Evolutionary conservation across 1,284 basidiomycete species (phyloP).

Genomic region (Limonomyces culmigenus): DNA sequence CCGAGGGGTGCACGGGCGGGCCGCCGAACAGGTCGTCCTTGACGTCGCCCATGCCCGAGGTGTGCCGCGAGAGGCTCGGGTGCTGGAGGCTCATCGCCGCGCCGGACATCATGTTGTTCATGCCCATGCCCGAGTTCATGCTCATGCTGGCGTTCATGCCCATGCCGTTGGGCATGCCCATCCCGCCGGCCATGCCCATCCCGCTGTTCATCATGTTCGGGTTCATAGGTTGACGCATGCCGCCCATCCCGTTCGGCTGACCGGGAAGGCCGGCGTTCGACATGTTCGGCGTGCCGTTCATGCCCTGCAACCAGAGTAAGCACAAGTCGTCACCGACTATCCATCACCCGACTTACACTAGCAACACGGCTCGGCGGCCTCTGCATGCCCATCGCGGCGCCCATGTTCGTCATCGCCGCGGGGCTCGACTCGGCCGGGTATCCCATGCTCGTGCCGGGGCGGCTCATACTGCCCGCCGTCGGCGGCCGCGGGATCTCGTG

Average conservation of each 20-base stretch:
- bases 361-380: neutral
- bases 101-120: slow-evolving; percentile 3
- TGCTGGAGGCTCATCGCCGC: neutral
- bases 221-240: neutral
- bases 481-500: slow-evolving; percentile 1
- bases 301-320: neutral
- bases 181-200: slow-evolving; percentile 7
- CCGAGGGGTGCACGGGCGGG: neutral
- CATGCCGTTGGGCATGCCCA: slow-evolving; percentile 3
- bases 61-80: neutral
- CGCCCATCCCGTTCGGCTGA: neutral
- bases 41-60: neutral
- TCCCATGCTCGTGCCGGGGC: slow-evolving; percentile 1
- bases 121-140: slow-evolving; percentile 6
- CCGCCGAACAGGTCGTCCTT: neutral
- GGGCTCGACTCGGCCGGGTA: neutral
- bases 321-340: neutral
- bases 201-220: slow-evolving; percentile 3
- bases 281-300: neutral
- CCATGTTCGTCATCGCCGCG: neutral
- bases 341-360: no score
- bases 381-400: neutral
- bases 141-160: slow-evolving; percentile 3
- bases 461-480: slow-evolving; percentile 1
- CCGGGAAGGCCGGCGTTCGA: neutral